phyloP scores from a whole-genome alignment of 768 basidiomycete genomes.

The Boletus subcaerulescens region DNA sequence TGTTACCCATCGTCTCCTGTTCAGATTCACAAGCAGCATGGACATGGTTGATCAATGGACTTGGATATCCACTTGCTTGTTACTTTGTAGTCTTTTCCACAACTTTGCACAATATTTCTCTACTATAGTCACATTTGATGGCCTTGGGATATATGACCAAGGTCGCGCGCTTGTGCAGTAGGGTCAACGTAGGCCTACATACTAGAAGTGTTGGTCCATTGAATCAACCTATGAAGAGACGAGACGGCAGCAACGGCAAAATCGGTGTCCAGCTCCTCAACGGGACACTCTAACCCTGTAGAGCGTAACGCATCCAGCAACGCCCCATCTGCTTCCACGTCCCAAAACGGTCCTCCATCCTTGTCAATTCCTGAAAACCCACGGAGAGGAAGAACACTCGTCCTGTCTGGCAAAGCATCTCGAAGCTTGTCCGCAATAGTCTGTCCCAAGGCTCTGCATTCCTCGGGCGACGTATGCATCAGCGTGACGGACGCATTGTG shows the following conservation, averaged over 20 bases:
- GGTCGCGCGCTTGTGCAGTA: neutral
- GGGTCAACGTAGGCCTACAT: neutral
- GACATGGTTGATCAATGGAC: slow-evolving; percentile 55
- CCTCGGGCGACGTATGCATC: slow-evolving; percentile 30
- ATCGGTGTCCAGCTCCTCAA: slow-evolving; percentile 24
- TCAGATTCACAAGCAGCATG: slow-evolving; percentile 31
- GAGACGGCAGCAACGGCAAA: slow-evolving; percentile 17
- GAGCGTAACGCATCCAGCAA: slow-evolving; percentile 18
- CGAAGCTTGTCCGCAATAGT: slow-evolving; percentile 21
- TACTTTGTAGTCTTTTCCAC: slow-evolving; percentile 45
- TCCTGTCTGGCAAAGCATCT: slow-evolving; percentile 11
- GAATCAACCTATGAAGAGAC: slow-evolving; percentile 20
- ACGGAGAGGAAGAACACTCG: slow-evolving; percentile 22
- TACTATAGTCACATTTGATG: slow-evolving; percentile 12
- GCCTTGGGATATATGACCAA: neutral
- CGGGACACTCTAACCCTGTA: slow-evolving; percentile 11
- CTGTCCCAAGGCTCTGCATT: slow-evolving; percentile 22
- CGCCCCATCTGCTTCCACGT: slow-evolving; percentile 23
- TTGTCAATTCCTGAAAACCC: slow-evolving; percentile 28
- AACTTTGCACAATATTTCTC: slow-evolving; percentile 7
- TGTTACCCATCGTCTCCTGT: slow-evolving; percentile 30
- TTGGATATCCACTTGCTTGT: slow-evolving; percentile 49
- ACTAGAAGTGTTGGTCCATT: slow-evolving; percentile 1
- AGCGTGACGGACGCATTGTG: slow-evolving; percentile 30
- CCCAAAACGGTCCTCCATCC: slow-evolving; percentile 22